A percentile compares a stretch with the other conserved stretches of the same genome.
These are phyloP conservation scores for Yamadazyma kitorensis DNA, from an alignment of 805 yeast species.

Conservation along the genomic window DNA sequence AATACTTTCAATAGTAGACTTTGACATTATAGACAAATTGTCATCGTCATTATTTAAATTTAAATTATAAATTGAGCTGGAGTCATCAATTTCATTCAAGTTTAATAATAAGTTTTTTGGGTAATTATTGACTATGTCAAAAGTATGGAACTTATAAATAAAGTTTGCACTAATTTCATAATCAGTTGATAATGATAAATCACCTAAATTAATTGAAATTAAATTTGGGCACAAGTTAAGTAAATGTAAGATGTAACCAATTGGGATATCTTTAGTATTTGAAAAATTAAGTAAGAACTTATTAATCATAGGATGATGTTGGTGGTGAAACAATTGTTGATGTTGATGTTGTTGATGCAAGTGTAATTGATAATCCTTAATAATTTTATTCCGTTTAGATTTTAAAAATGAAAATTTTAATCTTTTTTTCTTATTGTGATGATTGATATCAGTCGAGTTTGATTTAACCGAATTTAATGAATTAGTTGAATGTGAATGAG, in stretches of 20 bases:
- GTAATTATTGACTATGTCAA: slow-evolving; percentile 38
- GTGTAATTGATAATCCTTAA: slow-evolving; percentile 2
- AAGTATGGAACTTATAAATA: slow-evolving; percentile 34
- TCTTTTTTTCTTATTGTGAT: slow-evolving; percentile 6
- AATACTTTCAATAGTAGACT: slow-evolving; percentile 5
- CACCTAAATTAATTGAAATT: slow-evolving; percentile 52
- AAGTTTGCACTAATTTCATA: slow-evolving; percentile 47
- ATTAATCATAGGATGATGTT: slow-evolving; percentile 57
- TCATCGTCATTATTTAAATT: slow-evolving; percentile 8
- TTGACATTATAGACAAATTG: slow-evolving; percentile 11
- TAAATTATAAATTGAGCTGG: slow-evolving; percentile 12
- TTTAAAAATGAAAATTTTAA: slow-evolving; percentile 7
- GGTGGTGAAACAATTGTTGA: neutral
- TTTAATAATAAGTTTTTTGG: slow-evolving; percentile 23
- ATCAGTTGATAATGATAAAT: slow-evolving; percentile 63
- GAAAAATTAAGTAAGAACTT: slow-evolving; percentile 62
- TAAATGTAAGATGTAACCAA: slow-evolving; percentile 71
- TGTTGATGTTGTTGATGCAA: neutral
- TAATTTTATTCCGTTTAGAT: slow-evolving; percentile 10
- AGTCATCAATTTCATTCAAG: slow-evolving; percentile 14
- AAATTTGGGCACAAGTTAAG: slow-evolving; percentile 67
- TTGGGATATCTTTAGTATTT: slow-evolving; percentile 70
- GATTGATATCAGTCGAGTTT: neutral
- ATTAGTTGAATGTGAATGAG: slow-evolving; percentile 11
- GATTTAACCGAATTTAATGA: slow-evolving; percentile 7